Base-by-base conservation (phyloP, 2,329 filamentous ascomycete species). In the Aspergillus fumigatus region DNA sequence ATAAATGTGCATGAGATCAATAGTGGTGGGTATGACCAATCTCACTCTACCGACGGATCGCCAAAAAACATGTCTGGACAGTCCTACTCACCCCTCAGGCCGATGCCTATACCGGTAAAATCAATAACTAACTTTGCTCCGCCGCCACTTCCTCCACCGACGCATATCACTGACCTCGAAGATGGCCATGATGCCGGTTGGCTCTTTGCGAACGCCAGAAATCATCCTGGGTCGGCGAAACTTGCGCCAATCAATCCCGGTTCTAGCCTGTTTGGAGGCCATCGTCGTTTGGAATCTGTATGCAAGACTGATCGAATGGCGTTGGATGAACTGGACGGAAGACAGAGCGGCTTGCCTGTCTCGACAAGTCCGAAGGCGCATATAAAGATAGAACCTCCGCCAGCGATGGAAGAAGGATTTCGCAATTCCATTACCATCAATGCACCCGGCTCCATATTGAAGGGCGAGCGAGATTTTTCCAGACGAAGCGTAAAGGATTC, bases 141-240 rank as follows among this genome's bases (percentile, higher is more conserved):
- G 57, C 86, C 86, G 61, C 84, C 85, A 51, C 77, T 88, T 65
- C 86, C 86, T 64, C 86, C 86, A 64, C 86, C 86, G 56, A 83
- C 85, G 52, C 79, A 78, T 67, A 80, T 88, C 57, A 77, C 79
- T 62, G 81, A 84, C 58, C 73, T 84, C 61, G 75, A 78, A 63
- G 71, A 78, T 60, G 84, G 83, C 38, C 78, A 82, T 64, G 86
- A 88, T 71, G 78, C 81, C 54, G 84, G 81, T 58, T 88, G 84
- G 84, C 76, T 82, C 69, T 85, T 82, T 79, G 83, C 80, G 60
- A 86, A 88, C 71, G 77, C 77, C 51, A 76, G 76, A 48, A 77
- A 75, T 57, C 72, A 78, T 52, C 70, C 73, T 51, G 75, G 78
- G 61, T 79, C 81, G 68, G 77, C 77, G 53, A 71, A 70, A 50